phyloP scores from a whole-genome alignment of 2,329 filamentous ascomycete genomes.

The Colletotrichum tofieldiae region DNA sequence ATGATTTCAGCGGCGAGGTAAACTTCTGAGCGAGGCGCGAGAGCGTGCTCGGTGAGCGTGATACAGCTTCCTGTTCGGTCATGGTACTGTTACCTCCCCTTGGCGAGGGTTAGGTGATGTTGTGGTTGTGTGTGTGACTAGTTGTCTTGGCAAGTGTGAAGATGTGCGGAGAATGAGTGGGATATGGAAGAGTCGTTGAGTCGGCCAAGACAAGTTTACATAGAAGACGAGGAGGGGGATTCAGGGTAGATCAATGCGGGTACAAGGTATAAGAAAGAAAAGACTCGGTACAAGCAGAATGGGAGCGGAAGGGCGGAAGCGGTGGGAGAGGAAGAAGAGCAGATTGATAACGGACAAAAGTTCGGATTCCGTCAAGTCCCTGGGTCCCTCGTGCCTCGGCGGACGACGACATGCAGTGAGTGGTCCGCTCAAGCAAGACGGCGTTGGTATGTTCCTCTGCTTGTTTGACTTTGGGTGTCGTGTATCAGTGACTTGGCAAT shows the following conservation, averaged over 20 bases:
- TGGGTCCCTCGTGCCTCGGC: not conserved
- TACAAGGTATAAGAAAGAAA: constrained; percentile 8
- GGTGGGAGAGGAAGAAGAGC: constrained; percentile 18
- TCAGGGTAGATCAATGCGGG: constrained; percentile 25
- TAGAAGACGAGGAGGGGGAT: not conserved
- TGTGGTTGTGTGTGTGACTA: not conserved
- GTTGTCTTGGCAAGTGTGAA: constrained; percentile 3
- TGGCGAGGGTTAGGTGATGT: not conserved
- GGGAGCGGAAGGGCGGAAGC: not conserved
- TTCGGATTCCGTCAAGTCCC: constrained; percentile 22
- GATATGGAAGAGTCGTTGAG: not conserved
- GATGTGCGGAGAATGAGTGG: not conserved
- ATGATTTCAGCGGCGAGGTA: constrained; percentile 22
- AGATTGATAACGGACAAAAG: constrained; percentile 27
- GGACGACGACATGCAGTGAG: not conserved
- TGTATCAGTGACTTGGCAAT: constrained; percentile 28
- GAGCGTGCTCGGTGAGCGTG: constrained; percentile 43
- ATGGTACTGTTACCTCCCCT: constrained; percentile 24
- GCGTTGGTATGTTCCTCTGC: not conserved
- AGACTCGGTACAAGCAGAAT: not conserved
- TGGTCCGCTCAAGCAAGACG: constrained; percentile 19
- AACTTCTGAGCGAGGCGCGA: constrained; percentile 42
- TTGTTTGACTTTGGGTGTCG: not conserved
- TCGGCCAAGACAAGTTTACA: constrained; percentile 30
- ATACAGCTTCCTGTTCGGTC: constrained; percentile 8